These are phyloP conservation scores for Alternaria ventricosa DNA, from an alignment of 2,329 filamentous ascomycete species.

Conservation along the genomic window DNA sequence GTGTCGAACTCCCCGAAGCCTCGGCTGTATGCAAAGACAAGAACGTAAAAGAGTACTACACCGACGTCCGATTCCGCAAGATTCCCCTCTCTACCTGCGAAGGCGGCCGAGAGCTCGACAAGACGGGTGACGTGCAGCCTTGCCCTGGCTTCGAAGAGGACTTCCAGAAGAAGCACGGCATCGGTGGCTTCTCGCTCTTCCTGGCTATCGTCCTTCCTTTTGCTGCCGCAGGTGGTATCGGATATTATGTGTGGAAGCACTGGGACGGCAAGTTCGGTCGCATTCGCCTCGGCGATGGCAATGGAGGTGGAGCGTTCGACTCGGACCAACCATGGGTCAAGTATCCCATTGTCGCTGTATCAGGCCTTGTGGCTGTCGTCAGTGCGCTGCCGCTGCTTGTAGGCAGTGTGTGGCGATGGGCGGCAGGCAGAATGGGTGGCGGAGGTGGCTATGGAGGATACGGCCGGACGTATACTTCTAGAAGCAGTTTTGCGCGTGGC, in stretches of 20 bases:
- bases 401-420: conserved; percentile 74
- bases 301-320: conserved; percentile 52
- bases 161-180: conserved; percentile 74
- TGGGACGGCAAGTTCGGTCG: conserved; percentile 92
- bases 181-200: conserved; percentile 78
- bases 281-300: conserved; percentile 77
- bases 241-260: conserved; percentile 84
- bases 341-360: conserved; percentile 67
- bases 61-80: conserved; percentile 85
- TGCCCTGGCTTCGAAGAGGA: conserved; percentile 85
- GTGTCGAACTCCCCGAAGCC: conserved; percentile 70
- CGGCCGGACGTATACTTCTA: conserved; percentile 75
- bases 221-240: conserved; percentile 70
- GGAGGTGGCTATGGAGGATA: conserved; percentile 34
- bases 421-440: conserved; percentile 59
- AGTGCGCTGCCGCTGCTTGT: conserved; percentile 70
- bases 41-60: conserved; percentile 79
- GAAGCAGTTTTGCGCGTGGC: conserved; percentile 86
- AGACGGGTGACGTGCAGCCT: conserved; percentile 63
- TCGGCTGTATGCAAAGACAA: conserved; percentile 65
- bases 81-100: conserved; percentile 88
- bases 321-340: conserved; percentile 78
- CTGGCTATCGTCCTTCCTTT: conserved; percentile 83
- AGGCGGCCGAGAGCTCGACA: conserved; percentile 77
- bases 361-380: conserved; percentile 62